Conservation (phyloP, 495 filamentous ascomycete genomes). For the Eremomyces bilateralis region DNA sequence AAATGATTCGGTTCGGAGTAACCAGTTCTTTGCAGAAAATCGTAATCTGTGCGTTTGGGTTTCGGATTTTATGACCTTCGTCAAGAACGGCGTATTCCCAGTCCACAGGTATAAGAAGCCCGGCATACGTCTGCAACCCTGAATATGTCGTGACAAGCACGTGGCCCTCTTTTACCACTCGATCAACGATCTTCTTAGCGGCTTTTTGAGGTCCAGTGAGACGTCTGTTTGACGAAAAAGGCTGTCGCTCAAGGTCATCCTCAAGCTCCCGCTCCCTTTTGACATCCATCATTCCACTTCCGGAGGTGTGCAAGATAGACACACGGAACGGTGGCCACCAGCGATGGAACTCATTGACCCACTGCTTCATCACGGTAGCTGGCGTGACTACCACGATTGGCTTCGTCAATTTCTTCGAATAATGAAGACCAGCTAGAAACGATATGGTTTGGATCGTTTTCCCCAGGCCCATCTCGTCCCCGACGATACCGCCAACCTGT, state of each 20-base stretch:
- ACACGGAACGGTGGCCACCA: constrained; percentile 96
- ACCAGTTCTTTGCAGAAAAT: constrained; percentile 79
- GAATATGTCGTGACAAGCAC: constrained; percentile 89
- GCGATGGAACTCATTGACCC: constrained; percentile 93
- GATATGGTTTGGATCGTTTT: constrained; percentile 92
- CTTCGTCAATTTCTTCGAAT: constrained; percentile 62
- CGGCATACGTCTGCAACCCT: constrained; percentile 68
- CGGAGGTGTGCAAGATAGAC: constrained; percentile 83
- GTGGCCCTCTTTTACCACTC: constrained; percentile 71
- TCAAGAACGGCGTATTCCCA: constrained; percentile 92
- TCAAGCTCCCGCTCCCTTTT: constrained; percentile 48
- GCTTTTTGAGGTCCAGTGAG: constrained; percentile 33
- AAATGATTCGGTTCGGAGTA: constrained; percentile 72
- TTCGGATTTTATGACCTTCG: constrained; percentile 93
- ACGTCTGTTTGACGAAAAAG: constrained; percentile 18
- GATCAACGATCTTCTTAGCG: constrained; percentile 56
- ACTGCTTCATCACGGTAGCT: constrained; percentile 84
- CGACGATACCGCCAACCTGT: constrained; percentile 79
- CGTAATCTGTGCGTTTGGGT: constrained; percentile 80
- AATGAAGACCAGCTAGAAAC: constrained; percentile 74
- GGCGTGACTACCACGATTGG: constrained; percentile 80
- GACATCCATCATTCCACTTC: constrained; percentile 84
- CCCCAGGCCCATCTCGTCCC: constrained; percentile 94
- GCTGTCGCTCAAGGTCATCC: constrained; percentile 32
- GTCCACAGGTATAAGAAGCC: constrained; percentile 52